These are phyloP conservation scores for Lachancea thermotolerans DNA, from an alignment of 805 yeast species.

Conservation along the genomic window DNA sequence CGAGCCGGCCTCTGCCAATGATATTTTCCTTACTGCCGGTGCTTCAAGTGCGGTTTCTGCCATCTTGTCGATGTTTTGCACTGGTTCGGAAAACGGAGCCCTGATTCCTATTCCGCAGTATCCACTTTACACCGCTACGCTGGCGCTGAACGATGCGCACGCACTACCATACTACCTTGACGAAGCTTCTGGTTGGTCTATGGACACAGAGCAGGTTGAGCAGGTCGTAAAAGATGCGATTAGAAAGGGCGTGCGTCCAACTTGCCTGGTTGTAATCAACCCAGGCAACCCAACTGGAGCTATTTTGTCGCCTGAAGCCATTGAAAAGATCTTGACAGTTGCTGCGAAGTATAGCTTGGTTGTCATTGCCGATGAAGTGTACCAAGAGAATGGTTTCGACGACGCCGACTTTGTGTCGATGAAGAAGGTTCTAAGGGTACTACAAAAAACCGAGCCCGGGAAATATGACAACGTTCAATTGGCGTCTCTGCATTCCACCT, in stretches of 20 bases:
- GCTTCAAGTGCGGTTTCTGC: constrained; percentile 92
- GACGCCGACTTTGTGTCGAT: constrained; percentile 73
- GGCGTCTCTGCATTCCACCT: constrained; percentile 93
- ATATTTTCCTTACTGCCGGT: constrained; percentile 83
- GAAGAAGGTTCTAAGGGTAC: constrained; percentile 65
- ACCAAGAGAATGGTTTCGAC: constrained; percentile 83
- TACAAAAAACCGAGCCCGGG: constrained; percentile 51
- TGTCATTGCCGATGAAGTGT: constrained; percentile 94
- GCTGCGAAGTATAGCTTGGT: constrained; percentile 84
- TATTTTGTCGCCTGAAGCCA: constrained; percentile 56
- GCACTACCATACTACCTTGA: constrained; percentile 83
- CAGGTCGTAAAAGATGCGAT: constrained; percentile 43
- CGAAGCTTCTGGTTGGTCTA: constrained; percentile 79
- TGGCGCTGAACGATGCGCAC: constrained; percentile 74
- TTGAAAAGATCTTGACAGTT: constrained; percentile 62
- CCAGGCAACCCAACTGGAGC: constrained; percentile 99
- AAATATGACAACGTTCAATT: constrained; percentile 68
- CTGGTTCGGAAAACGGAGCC: constrained; percentile 65
- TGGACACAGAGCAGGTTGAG: constrained; percentile 61
- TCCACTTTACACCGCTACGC: constrained; percentile 93
- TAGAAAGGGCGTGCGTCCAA: constrained; percentile 51
- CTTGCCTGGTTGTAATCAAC: constrained; percentile 85
- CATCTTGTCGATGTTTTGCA: constrained; percentile 62
- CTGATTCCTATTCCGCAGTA: constrained; percentile 97
- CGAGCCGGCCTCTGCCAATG: constrained; percentile 53